These are phyloP conservation scores for Harringtonia aguacate DNA, from an alignment of 2,329 filamentous ascomycete species.

Conservation along the genomic window DNA sequence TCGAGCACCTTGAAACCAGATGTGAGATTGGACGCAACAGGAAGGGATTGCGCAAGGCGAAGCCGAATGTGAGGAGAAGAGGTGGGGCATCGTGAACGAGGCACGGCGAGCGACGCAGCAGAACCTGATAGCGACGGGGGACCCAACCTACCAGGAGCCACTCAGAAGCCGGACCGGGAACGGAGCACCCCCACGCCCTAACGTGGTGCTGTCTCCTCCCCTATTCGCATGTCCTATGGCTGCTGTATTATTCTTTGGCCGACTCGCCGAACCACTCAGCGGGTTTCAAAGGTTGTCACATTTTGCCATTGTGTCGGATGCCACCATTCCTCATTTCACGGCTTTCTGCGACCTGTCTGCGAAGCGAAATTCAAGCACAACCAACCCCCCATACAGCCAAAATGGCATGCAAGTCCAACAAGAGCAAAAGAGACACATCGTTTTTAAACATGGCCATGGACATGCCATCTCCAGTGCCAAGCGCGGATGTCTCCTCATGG, in stretches of 20 bases:
- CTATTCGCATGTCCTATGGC: too few relatives aligned
- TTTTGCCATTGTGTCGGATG: not conserved
- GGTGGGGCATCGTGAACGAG: not conserved
- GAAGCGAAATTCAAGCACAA: too few relatives aligned
- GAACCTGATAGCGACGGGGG: not conserved
- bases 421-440: too few relatives aligned
- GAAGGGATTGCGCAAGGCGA: not conserved
- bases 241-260: not conserved
- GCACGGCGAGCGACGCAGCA: too few relatives aligned
- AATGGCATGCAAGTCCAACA: too few relatives aligned
- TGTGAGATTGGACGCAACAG: not conserved
- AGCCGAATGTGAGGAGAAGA: not conserved
- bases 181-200: too few relatives aligned
- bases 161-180: too few relatives aligned
- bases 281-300: conserved; percentile 1
- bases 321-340: not conserved
- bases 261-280: not conserved
- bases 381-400: too few relatives aligned
- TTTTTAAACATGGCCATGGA: too few relatives aligned
- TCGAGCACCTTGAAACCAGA: not conserved
- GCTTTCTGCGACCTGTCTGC: not conserved
- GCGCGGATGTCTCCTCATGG: too few relatives aligned
- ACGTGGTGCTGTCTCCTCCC: not conserved
- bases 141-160: not conserved
- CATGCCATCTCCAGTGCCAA: too few relatives aligned